phyloP scores from a whole-genome alignment of 2,329 filamentous ascomycete genomes.

The Canariomyces notabilis region DNA sequence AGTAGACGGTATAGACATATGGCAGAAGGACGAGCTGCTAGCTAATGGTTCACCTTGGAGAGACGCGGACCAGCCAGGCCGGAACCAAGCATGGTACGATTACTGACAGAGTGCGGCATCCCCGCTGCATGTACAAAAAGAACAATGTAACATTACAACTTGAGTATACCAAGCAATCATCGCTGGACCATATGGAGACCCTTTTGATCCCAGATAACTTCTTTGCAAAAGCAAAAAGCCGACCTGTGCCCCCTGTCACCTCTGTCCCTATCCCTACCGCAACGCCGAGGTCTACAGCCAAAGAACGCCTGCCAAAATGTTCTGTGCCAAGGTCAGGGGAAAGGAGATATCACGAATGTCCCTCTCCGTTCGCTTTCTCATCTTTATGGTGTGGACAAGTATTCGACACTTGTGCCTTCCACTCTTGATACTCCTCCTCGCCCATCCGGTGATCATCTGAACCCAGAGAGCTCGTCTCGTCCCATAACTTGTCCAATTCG shows the following conservation, averaged over 20 bases:
- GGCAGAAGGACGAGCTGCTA: slow-evolving; percentile 9
- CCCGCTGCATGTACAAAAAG: slow-evolving; percentile 24
- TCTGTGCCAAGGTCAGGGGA: neutral
- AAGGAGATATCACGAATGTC: neutral
- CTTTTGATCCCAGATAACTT: too few relatives aligned
- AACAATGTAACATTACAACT: slow-evolving; percentile 26
- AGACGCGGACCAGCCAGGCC: slow-evolving; percentile 9
- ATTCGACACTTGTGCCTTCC: slow-evolving; percentile 33
- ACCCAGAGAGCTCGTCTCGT: slow-evolving; percentile 78
- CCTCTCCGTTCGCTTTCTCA: slow-evolving; percentile 15
- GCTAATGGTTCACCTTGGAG: slow-evolving; percentile 6
- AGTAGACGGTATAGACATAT: slow-evolving; percentile 48
- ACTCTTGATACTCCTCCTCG: slow-evolving; percentile 63
- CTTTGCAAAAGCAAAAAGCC: too few relatives aligned
- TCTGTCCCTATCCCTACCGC: too few relatives aligned
- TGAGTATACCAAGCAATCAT: slow-evolving; percentile 16
- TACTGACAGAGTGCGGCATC: slow-evolving; percentile 15
- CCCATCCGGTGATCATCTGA: slow-evolving; percentile 79
- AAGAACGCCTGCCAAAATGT: slow-evolving; percentile 9
- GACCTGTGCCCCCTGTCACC: too few relatives aligned
- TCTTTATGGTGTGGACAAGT: slow-evolving; percentile 35
- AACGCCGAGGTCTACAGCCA: neutral
- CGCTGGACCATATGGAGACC: too few relatives aligned
- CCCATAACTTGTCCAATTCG: slow-evolving; percentile 79
- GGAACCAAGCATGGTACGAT: slow-evolving; percentile 17